phyloP scores from a whole-genome alignment of 2,329 filamentous ascomycete genomes.

The Huntiella savannae region DNA sequence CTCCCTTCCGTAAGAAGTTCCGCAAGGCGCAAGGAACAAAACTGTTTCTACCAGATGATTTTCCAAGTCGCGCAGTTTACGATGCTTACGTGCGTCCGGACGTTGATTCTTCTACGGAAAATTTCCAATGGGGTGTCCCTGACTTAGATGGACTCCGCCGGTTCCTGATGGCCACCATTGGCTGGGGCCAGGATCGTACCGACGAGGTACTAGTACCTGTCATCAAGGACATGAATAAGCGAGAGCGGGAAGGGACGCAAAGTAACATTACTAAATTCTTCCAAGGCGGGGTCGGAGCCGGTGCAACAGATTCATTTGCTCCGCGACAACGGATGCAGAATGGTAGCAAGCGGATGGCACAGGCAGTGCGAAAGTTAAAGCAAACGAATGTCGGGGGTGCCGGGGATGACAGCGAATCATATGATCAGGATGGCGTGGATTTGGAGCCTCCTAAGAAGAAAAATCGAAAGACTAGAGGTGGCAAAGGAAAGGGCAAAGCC shows the following conservation, averaged over 20 bases:
- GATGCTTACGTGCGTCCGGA: conserved; percentile 73
- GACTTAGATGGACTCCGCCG: conserved; percentile 68
- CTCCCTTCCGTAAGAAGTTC: conserved; percentile 68
- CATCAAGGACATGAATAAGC: conserved; percentile 81
- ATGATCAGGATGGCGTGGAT: not conserved
- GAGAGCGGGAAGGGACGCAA: conserved; percentile 80
- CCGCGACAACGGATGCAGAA: conserved; percentile 45
- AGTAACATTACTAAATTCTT: conserved; percentile 93
- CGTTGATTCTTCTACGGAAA: conserved; percentile 58
- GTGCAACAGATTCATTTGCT: conserved; percentile 47
- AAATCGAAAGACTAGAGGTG: too few species aligned
- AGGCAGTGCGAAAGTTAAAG: conserved; percentile 50
- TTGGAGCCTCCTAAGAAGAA: too few species aligned
- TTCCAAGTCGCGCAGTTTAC: conserved; percentile 61
- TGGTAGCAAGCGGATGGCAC: conserved; percentile 56
- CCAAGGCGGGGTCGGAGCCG: conserved; percentile 50
- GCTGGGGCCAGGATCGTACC: conserved; percentile 78
- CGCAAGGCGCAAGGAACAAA: conserved; percentile 60
- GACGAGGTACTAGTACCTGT: conserved; percentile 94
- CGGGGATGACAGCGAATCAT: not conserved
- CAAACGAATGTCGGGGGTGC: not conserved
- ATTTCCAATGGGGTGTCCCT: conserved; percentile 89
- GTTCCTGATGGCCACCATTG: conserved; percentile 82
- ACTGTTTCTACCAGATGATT: conserved; percentile 63
- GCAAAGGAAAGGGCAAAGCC: too few species aligned